Evolutionary conservation across 495 filamentous ascomycete genomes (phyloP).

Genomic region (Bathelium albidoporum): DNA sequence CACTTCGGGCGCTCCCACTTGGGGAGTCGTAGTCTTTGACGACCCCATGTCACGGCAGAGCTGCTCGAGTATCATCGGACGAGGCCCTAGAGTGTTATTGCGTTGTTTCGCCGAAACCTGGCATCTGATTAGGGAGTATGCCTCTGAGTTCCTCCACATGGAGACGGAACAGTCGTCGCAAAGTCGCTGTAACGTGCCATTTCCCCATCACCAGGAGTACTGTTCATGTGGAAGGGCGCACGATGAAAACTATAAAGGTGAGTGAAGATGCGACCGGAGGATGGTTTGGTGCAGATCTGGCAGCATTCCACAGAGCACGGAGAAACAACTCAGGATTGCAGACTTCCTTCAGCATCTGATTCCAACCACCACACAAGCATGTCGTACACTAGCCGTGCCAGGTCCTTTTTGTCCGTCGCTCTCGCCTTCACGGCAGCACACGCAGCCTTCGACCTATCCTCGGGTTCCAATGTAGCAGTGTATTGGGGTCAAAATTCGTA

Average conservation of each 20-base stretch:
- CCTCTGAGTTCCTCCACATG: not conserved
- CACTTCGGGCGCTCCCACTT: not conserved
- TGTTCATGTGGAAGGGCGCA: not conserved
- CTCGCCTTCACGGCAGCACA: constrained; percentile 43
- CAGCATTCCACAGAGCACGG: not conserved
- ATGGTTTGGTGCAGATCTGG: not conserved
- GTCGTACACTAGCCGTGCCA: not conserved
- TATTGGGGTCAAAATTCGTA: constrained; percentile 35
- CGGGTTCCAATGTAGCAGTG: constrained; percentile 35
- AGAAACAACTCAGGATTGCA: not conserved
- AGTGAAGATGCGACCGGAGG: not conserved
- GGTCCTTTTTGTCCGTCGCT: constrained; percentile 40
- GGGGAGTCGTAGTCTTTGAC: not conserved
- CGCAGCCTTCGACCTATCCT: constrained; percentile 19
- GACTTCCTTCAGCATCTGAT: not conserved
- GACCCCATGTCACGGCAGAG: not conserved
- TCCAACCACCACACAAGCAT: not conserved
- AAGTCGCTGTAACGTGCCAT: not conserved
- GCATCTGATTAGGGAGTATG: not conserved
- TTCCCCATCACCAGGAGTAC: not conserved
- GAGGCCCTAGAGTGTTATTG: not conserved
- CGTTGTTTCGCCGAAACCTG: not conserved
- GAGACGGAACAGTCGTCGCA: not conserved
- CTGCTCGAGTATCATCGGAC: not conserved
- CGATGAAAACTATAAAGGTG: not conserved